Conservation (phyloP, 257 asterid genomes). For the Gardenia jasminoides region DNA sequence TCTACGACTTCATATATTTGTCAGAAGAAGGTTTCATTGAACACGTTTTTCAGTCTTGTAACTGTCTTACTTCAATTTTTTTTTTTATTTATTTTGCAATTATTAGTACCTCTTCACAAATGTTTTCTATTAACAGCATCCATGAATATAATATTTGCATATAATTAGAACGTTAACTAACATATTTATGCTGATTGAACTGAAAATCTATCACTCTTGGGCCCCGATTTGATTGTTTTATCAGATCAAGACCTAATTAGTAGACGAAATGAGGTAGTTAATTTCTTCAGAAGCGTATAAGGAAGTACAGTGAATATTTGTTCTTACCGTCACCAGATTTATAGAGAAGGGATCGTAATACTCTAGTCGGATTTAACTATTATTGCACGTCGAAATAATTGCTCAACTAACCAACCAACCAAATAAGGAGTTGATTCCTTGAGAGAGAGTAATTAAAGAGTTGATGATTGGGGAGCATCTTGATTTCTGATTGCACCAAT, state of each 20-base stretch:
- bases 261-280: neutral
- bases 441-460: neutral
- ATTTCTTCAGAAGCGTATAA: neutral
- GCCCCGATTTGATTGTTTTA: no score
- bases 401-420: neutral
- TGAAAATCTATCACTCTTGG: no score
- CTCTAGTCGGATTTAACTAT: no score
- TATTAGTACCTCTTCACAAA: no score
- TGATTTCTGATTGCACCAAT: neutral
- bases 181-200: neutral
- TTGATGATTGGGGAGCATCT: neutral
- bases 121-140: neutral
- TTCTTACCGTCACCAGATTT: neutral
- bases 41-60: neutral
- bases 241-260: no score
- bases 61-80: no score
- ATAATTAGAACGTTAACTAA: neutral
- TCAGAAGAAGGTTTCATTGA: no score
- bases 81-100: no score
- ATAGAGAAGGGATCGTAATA: no score
- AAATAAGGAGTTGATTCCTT: slow-evolving; percentile 7
- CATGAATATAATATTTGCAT: neutral
- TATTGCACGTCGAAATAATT: neutral
- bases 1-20: neutral
- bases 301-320: neutral